Base-by-base conservation (phyloP, 2,329 filamentous ascomycete species). In the Diplodia sapinea region DNA sequence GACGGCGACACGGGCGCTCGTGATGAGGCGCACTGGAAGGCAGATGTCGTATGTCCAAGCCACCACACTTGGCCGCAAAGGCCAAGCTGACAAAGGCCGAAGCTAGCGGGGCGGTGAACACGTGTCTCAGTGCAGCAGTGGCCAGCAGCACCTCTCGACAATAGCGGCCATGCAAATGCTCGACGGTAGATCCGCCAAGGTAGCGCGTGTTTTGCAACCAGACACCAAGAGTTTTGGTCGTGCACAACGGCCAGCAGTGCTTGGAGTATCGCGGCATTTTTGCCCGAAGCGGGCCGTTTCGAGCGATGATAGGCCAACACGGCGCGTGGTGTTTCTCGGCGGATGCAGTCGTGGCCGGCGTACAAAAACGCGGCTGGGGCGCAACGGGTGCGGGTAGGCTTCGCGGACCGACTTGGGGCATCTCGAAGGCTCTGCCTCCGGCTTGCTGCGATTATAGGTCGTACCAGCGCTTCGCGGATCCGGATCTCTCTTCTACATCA, bases 31-130 rank as follows among this genome's bases (percentile, higher is more conserved):
- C 29, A 63, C 31, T 51, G 59, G 47, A 51, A 38, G 31, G 47
- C 29, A 63, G 43, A 63, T 26, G 59, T 63, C 59, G 43, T n/a
- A 63, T 51, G 59, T 38, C 54, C 36, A 50, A 36, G 47, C n/a
- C 43, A 31, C 50, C 29, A 51, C 29, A 51, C 59, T 51, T 63
- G 59, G 59, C 43, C 47, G n/a, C 59, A 51, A n/a, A 36, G 59
- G 59, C 59, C 59, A 63, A 63, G 59, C 47, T 63, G 59, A 63
- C 47, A 63, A 63, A 63, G 47, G 29, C 59, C 59, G 59, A 63
- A 63, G 59, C 59, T 63, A 51, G 40, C 29, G 38, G n/a, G 9
- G 59, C 59, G 59, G 59, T 63, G 59, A 63, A 63, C 40, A 63
- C 59, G 59, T 63, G 59, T 63, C 29, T 51, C 29, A n/a, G 31